A percentile compares a stretch with the other conserved stretches of the same genome.
Conservation (phyloP, 257 asterid genomes). For the Nicotiana sylvestris region DNA sequence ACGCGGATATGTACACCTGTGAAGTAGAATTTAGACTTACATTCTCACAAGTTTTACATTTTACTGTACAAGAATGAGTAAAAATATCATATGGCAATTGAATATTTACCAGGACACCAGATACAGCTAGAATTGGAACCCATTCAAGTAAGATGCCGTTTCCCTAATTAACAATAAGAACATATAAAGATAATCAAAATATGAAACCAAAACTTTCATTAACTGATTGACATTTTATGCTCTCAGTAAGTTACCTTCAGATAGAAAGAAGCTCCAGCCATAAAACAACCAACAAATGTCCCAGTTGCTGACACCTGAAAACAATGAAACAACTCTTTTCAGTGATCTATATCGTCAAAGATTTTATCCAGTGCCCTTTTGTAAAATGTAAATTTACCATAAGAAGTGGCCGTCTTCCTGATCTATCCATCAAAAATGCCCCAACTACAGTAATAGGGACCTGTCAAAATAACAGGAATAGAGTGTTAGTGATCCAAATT, state of each 20-base stretch:
- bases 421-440: constrained; percentile 69
- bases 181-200: not conserved
- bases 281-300: constrained; percentile 58
- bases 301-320: constrained; percentile 76
- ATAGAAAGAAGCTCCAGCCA: constrained; percentile 65
- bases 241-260: constrained; percentile 44
- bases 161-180: constrained; percentile 37
- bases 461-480: constrained; percentile 25
- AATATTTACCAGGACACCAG: constrained; percentile 64
- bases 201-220: not conserved
- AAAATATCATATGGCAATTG: not conserved
- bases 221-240: not conserved
- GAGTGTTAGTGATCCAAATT: not conserved
- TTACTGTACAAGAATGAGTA: not conserved
- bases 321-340: not conserved
- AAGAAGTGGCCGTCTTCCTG: constrained; percentile 80
- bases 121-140: constrained; percentile 57
- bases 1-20: constrained; percentile 66
- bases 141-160: constrained; percentile 35
- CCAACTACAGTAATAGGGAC: constrained; percentile 70
- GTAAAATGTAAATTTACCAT: constrained; percentile 32
- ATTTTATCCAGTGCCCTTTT: not conserved
- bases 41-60: too few species aligned
- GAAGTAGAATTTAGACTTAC: not conserved
- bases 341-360: not conserved